These are phyloP conservation scores for Talaromyces borbonicus DNA, from an alignment of 495 filamentous ascomycete species.

Conservation along the genomic window DNA sequence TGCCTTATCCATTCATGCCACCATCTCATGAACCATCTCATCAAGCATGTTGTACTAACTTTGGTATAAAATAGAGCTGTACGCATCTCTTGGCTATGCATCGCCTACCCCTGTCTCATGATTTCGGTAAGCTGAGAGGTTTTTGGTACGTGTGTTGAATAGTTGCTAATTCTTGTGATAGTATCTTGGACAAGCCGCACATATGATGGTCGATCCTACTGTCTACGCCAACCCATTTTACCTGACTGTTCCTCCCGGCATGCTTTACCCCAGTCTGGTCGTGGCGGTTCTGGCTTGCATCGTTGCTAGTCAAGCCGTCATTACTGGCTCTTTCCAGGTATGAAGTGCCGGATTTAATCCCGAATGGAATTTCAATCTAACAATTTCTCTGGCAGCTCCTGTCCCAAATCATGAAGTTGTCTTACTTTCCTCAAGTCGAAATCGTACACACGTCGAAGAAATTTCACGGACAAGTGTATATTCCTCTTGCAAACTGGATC, in stretches of 20 bases:
- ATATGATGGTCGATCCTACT: conserved; percentile 48
- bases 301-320: conserved; percentile 70
- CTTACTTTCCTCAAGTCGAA: conserved; percentile 66
- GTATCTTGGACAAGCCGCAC: conserved; percentile 67
- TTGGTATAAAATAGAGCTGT: conserved; percentile 32
- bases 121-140: conserved; percentile 31
- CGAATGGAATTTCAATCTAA: background rate
- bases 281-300: conserved; percentile 60
- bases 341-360: background rate
- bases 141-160: background rate
- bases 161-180: background rate
- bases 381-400: conserved; percentile 36
- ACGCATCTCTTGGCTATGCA: conserved; percentile 55
- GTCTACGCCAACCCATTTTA: conserved; percentile 67
- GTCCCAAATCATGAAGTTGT: conserved; percentile 62
- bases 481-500: conserved; percentile 63
- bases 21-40: too few relatives aligned
- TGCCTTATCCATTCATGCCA: too few relatives aligned
- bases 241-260: conserved; percentile 54
- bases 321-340: conserved; percentile 57
- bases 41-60: too few relatives aligned
- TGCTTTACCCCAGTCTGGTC: conserved; percentile 54
- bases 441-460: conserved; percentile 52
- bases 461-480: conserved; percentile 64
- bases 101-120: conserved; percentile 56